Evolutionary conservation across 306 rosid species (phyloP).

Genomic region (Acacia melanoxylon): DNA sequence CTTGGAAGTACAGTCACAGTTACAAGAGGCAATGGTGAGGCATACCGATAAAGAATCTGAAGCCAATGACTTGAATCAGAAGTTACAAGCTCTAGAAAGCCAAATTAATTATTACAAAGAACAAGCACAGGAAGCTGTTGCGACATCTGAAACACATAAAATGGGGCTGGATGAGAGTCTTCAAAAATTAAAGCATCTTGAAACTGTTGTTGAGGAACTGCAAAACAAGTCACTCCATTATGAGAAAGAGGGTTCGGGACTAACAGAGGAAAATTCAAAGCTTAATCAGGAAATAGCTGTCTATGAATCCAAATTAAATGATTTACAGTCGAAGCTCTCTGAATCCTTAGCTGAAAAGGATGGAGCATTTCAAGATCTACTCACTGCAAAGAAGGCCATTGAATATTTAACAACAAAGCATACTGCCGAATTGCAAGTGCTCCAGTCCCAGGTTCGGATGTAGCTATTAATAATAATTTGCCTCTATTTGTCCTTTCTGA

Average conservation of each 20-base stretch:
- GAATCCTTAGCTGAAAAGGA: constrained; percentile 59
- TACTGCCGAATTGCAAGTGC: constrained; percentile 59
- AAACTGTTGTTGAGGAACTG: constrained; percentile 59
- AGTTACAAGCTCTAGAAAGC: constrained; percentile 49
- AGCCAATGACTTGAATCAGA: constrained; percentile 71
- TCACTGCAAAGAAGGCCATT: constrained; percentile 42
- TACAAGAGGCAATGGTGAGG: constrained; percentile 61
- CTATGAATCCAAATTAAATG: constrained; percentile 59
- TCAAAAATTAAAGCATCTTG: constrained; percentile 63
- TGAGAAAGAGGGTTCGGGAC: constrained; percentile 60
- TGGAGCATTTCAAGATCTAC: constrained; percentile 53
- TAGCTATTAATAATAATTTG: background rate
- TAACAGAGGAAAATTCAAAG: constrained; percentile 59
- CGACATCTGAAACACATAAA: constrained; percentile 44
- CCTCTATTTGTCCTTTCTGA: background rate
- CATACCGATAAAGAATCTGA: constrained; percentile 67
- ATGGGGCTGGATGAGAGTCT: constrained; percentile 62
- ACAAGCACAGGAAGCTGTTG: constrained; percentile 51
- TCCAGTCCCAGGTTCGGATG: constrained; percentile 76
- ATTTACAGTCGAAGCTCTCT: constrained; percentile 54
- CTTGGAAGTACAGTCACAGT: constrained; percentile 55
- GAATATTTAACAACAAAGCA: constrained; percentile 62
- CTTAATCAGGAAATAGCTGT: constrained; percentile 59
- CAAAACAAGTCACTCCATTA: constrained; percentile 54
- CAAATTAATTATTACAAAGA: constrained; percentile 55